Evolutionary conservation across 139 green algal species (phyloP), one percentile per base, ranked within the genome.

Genomic region (Tetradesmus obliquus): DNA sequence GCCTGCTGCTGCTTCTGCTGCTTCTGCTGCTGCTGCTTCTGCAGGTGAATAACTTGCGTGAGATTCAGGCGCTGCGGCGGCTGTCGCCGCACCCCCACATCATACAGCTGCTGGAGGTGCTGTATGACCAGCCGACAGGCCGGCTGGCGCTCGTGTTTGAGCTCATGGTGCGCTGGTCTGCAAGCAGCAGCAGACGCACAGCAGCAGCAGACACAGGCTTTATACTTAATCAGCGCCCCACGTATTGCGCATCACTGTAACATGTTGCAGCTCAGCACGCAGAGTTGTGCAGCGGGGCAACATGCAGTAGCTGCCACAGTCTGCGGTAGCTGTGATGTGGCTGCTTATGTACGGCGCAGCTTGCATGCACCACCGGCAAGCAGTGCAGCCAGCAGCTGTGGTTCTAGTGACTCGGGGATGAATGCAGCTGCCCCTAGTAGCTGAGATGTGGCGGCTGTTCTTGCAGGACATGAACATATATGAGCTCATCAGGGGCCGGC

Each of bases 141-240:
- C 90, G 97, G 15, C 95, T 98, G n/a, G 97, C 97, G 82, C 95
- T 98, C 0, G 97, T 98, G 45, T 98, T 98, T 95, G 96, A 98
- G 96, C 96, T 98, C 12, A 98, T 98, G 97, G 89, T 92, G 82
- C 1, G 89, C 55, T 3, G 13, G 94, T 94, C 95, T 94, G 9
- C n/a, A n/a, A 3, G 3, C 13, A 22, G 51, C 85, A 82, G 85
- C 85, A 89, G 45, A 15, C 69, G 69, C 62, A 89, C 45, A 84
- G 85, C 85, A 79, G 32, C 79, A 82, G 58, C 10, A 66, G 32
- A 57, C 19, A 22, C 24, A 51, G 60, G 60, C 60, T 19, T 72
- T 10, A 72, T 19, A 72, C 10, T 45, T 45, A 45, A 45, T 45
- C 32, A 45, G 32, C 32, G 32, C 32, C 32, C 32, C 32, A 45